Conservation (phyloP, 768 basidiomycete genomes). For the Lepiota venenata region DNA sequence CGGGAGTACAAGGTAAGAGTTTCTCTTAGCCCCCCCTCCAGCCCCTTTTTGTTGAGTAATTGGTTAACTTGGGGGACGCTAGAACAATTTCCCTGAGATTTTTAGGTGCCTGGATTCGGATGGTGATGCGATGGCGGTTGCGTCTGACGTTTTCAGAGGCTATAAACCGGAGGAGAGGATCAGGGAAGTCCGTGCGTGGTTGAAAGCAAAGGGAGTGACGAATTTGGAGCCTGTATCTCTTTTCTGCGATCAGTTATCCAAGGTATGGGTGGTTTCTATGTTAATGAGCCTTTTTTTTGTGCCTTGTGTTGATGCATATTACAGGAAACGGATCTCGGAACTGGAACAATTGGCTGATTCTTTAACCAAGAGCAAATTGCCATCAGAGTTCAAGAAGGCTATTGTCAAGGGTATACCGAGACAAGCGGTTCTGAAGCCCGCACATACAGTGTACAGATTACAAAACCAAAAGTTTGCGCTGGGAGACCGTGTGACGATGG, state of each 20-base stretch:
- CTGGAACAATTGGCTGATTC: constrained; percentile 77
- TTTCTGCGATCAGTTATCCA: constrained; percentile 87
- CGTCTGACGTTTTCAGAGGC: constrained; percentile 53
- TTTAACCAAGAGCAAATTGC: constrained; percentile 57
- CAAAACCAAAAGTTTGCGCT: constrained; percentile 86
- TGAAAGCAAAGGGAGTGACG: constrained; percentile 80
- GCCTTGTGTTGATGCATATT: neutral
- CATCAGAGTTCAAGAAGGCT: constrained; percentile 77
- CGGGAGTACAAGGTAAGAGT: constrained; percentile 72
- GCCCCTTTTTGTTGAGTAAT: neutral
- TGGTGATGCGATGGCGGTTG: constrained; percentile 72
- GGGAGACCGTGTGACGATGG: constrained; percentile 95
- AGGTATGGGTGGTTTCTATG: constrained; percentile 49
- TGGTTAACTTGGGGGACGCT: constrained; percentile 6
- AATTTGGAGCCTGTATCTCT: constrained; percentile 93
- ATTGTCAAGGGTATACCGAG: constrained; percentile 93
- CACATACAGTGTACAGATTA: constrained; percentile 84
- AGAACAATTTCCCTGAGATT: constrained; percentile 83
- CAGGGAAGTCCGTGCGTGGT: constrained; percentile 80
- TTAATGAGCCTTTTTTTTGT: neutral
- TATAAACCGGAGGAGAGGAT: constrained; percentile 66
- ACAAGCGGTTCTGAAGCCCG: constrained; percentile 89
- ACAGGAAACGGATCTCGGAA: constrained; percentile 72
- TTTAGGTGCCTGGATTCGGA: constrained; percentile 67
- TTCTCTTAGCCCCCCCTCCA: neutral